Conservation (phyloP, 2,329 filamentous ascomycete genomes). For the Colletotrichum tropicicola region DNA sequence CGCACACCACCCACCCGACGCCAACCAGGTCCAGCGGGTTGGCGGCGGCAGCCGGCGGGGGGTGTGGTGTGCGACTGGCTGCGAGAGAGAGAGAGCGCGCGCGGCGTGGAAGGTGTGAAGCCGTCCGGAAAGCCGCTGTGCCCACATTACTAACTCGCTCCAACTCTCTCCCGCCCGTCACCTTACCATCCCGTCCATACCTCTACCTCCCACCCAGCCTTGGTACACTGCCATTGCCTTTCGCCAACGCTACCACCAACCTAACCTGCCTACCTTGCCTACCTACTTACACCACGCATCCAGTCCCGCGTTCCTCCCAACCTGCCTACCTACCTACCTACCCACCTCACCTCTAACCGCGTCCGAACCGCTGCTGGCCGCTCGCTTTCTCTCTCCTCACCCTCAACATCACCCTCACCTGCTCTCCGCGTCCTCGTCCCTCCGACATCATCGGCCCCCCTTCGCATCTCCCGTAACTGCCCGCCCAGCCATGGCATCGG, state of each 20-base stretch:
- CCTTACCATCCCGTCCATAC: conserved; percentile 10
- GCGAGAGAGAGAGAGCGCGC: neutral
- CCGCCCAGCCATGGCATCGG: conserved; percentile 47
- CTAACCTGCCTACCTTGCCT: neutral
- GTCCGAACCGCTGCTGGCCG: conserved; percentile 2
- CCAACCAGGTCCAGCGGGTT: conserved; percentile 1
- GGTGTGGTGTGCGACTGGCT: conserved; percentile 1
- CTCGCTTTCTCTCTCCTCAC: conserved; percentile 11
- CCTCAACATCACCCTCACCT: conserved; percentile 33
- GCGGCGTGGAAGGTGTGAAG: conserved; percentile 1
- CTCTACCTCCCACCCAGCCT: conserved; percentile 2
- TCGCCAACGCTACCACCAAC: neutral
- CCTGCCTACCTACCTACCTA: neutral
- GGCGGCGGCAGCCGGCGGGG: conserved; percentile 13
- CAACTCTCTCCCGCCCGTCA: conserved; percentile 12
- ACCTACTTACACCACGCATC: conserved; percentile 1
- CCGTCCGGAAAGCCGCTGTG: conserved; percentile 25
- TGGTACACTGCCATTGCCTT: neutral
- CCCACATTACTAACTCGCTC: conserved; percentile 30
- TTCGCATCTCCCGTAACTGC: conserved; percentile 23
- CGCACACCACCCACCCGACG: neutral
- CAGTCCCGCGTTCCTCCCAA: conserved; percentile 16
- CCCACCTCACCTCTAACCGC: conserved; percentile 15
- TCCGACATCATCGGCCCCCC: conserved; percentile 23
- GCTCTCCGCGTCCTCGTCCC: neutral